These are phyloP conservation scores for Phytophthora rubi DNA, from an alignment of 352 stramenopile genomes.

Conservation along the genomic window DNA sequence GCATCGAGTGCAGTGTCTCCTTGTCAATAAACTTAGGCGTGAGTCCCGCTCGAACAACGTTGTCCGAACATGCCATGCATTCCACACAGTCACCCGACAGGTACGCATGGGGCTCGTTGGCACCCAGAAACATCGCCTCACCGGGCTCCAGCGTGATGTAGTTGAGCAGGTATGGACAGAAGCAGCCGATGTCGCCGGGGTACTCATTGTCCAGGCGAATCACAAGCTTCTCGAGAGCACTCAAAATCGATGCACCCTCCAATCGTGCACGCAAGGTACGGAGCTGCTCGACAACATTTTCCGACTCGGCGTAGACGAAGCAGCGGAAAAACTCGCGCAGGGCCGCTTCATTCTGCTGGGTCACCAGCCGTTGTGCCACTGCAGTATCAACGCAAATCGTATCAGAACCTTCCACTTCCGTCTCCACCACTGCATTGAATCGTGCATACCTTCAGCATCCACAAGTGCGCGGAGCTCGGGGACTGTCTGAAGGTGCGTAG, in stretches of 20 bases:
- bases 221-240: conserved; percentile 79
- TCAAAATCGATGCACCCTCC: conserved; percentile 36
- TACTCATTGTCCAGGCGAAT: conserved; percentile 95
- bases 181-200: conserved; percentile 96
- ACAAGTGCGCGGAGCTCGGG: conserved; percentile 90
- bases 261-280: conserved; percentile 82
- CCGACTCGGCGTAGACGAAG: conserved; percentile 79
- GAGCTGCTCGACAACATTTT: conserved; percentile 78
- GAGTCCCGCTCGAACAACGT: conserved; percentile 98
- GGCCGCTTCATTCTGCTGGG: conserved; percentile 43
- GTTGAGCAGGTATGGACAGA: conserved; percentile 99
- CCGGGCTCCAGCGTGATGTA: conserved; percentile 95
- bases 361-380: conserved; percentile 50
- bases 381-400: conserved; percentile 7
- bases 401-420: neutral
- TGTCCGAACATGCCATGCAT: conserved; percentile 99
- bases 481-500: conserved; percentile 83
- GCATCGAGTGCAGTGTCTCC: conserved; percentile 96
- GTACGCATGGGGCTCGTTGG: conserved; percentile 99
- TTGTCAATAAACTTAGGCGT: conserved; percentile 99
- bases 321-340: conserved; percentile 78
- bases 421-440: neutral
- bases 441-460: conserved; percentile 41
- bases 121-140: conserved; percentile 97
- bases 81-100: conserved; percentile 96